Percentiles rank a stretch among this genome's conserved stretches.
Evolutionary conservation across 176 grass and related monocot species (phyloP).

Genomic region (Chrysopogon serrulatus): DNA sequence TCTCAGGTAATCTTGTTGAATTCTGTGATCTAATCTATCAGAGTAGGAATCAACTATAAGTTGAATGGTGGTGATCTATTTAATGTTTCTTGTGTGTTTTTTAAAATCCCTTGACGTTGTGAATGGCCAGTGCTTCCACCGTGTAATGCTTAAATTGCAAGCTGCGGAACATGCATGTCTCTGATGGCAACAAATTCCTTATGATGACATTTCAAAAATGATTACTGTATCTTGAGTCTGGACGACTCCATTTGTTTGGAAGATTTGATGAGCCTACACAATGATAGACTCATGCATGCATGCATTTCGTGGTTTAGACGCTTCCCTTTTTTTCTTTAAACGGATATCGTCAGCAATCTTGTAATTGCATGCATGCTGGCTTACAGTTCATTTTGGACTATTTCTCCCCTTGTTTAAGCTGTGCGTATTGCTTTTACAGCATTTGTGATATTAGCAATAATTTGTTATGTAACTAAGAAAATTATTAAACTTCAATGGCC

Average conservation of each 20-base stretch:
- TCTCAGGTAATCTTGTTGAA: conserved; percentile 64
- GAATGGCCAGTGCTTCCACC: conserved; percentile 3
- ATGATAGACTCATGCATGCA: neutral
- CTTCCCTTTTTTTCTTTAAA: neutral
- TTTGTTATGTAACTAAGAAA: neutral
- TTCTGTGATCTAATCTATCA: conserved; percentile 2
- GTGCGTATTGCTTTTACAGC: neutral
- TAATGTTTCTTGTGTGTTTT: neutral
- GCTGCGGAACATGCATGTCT: neutral
- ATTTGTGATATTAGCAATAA: neutral
- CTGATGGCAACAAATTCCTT: neutral
- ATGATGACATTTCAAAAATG: neutral
- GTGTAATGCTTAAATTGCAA: neutral
- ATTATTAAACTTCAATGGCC: neutral
- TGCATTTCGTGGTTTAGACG: neutral
- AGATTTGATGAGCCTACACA: conserved; percentile 1
- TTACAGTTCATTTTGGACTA: neutral
- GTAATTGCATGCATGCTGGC: neutral
- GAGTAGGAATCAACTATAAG: neutral
- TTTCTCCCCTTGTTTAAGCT: neutral
- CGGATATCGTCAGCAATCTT: neutral
- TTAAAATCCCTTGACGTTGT: neutral
- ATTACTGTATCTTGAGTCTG: conserved; percentile 18
- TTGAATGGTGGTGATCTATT: neutral
- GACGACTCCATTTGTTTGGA: conserved; percentile 3